Evolutionary conservation across 2,329 filamentous ascomycete species (phyloP).

Genomic region (Mycocentrospora acerina): DNA sequence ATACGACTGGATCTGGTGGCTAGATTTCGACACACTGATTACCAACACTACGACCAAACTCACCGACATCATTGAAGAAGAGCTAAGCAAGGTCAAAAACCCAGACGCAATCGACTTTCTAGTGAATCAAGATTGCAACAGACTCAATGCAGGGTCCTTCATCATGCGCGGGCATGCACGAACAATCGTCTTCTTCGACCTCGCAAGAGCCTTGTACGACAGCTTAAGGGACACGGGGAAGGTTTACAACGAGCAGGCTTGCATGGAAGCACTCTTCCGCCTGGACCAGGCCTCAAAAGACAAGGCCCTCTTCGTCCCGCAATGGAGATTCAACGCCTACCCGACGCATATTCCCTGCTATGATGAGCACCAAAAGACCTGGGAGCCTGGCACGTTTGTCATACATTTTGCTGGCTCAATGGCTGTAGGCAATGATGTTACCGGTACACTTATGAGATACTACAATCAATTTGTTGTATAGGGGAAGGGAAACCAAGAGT

Average conservation of each 20-base stretch:
- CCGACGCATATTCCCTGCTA: slow-evolving; percentile 44
- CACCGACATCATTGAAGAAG: slow-evolving; percentile 39
- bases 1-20: slow-evolving; percentile 48
- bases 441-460: slow-evolving; percentile 42
- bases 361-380: slow-evolving; percentile 30
- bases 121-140: slow-evolving; percentile 43
- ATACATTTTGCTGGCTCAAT: slow-evolving; percentile 47
- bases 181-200: slow-evolving; percentile 38
- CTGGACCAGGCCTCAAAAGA: slow-evolving; percentile 18
- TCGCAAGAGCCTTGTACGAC: slow-evolving; percentile 28
- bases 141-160: slow-evolving; percentile 44
- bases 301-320: slow-evolving; percentile 33
- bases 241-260: slow-evolving; percentile 43
- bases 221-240: slow-evolving; percentile 19
- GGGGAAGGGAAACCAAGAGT: too few species aligned
- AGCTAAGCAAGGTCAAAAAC: slow-evolving; percentile 29
- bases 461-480: too few species aligned
- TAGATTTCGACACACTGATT: slow-evolving; percentile 46
- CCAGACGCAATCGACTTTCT: slow-evolving; percentile 41
- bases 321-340: slow-evolving; percentile 44
- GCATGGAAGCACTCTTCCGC: slow-evolving; percentile 37
- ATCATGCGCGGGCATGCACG: slow-evolving; percentile 39
- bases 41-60: slow-evolving; percentile 43
- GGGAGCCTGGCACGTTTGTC: slow-evolving; percentile 40
- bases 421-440: slow-evolving; percentile 43